Evolutionary conservation across 768 basidiomycete species (phyloP).

Genomic region (Lactarius pseudohatsudake): DNA sequence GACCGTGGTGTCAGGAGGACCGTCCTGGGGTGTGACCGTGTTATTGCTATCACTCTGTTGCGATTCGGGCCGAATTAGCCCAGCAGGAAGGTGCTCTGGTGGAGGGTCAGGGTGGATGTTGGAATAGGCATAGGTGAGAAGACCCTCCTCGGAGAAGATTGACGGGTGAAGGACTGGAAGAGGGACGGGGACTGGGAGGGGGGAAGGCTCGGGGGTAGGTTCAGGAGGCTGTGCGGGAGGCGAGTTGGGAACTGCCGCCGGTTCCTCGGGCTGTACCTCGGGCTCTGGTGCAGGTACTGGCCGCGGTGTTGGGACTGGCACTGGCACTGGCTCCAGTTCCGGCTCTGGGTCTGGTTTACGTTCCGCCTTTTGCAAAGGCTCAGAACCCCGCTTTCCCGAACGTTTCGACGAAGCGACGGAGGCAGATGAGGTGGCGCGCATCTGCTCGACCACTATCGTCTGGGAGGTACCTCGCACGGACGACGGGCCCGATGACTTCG

Average conservation of each 20-base stretch:
- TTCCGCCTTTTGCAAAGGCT: not conserved
- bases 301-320: not conserved
- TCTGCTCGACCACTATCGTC: conserved; percentile 13
- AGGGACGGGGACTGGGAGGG: conserved; percentile 19
- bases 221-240: conserved; percentile 11
- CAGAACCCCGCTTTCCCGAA: conserved; percentile 9
- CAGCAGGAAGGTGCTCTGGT: conserved; percentile 1
- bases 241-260: not conserved
- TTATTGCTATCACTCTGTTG: conserved; percentile 21
- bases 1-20: conserved; percentile 3
- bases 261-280: conserved; percentile 5
- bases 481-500: conserved; percentile 12
- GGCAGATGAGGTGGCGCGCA: not conserved
- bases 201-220: conserved; percentile 15
- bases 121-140: conserved; percentile 24
- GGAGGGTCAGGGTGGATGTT: conserved; percentile 17
- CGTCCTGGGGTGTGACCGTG: conserved; percentile 15
- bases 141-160: conserved; percentile 22
- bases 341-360: not conserved
- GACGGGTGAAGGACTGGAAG: conserved; percentile 24
- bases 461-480: conserved; percentile 12
- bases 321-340: not conserved
- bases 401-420: conserved; percentile 18
- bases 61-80: conserved; percentile 12
- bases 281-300: conserved; percentile 2